phyloP scores from a whole-genome alignment of 1,284 basidiomycete genomes.

The Caloboletus inedulis region DNA sequence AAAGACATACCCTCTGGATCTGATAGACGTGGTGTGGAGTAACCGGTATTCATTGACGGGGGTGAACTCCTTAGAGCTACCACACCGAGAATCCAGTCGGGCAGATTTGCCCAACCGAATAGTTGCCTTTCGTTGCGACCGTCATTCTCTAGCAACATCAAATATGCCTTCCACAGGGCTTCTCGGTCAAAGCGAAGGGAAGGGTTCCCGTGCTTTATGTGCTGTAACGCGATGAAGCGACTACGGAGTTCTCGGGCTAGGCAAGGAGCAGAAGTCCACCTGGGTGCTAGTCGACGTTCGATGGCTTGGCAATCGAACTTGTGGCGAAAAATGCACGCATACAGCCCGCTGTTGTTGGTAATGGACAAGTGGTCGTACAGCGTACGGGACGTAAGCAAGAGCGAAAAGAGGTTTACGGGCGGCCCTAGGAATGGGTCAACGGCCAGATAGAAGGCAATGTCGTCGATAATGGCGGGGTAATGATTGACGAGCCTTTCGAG shows the following conservation, averaged over 20 bases:
- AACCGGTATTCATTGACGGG: background rate
- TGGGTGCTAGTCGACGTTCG: slow-evolving; percentile 46
- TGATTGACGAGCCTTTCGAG: slow-evolving; percentile 26
- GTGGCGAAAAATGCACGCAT: slow-evolving; percentile 55
- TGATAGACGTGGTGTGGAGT: slow-evolving; percentile 1
- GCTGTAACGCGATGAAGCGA: slow-evolving; percentile 37
- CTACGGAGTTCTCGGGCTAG: slow-evolving; percentile 40
- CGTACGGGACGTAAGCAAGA: slow-evolving; percentile 49
- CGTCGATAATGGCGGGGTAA: slow-evolving; percentile 35
- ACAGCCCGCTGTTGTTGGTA: slow-evolving; percentile 46
- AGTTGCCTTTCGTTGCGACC: slow-evolving; percentile 60
- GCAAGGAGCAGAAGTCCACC: slow-evolving; percentile 38
- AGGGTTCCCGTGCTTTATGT: slow-evolving; percentile 33
- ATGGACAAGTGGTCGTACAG: slow-evolving; percentile 41
- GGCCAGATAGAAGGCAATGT: slow-evolving; percentile 39
- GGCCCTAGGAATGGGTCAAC: slow-evolving; percentile 40
- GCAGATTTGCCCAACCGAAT: slow-evolving; percentile 38
- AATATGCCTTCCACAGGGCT: slow-evolving; percentile 58
- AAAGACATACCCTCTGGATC: slow-evolving; percentile 42
- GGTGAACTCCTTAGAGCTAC: slow-evolving; percentile 19
- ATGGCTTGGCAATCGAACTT: slow-evolving; percentile 62
- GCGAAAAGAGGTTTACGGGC: slow-evolving; percentile 40
- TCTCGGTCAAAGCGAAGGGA: slow-evolving; percentile 27
- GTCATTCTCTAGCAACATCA: slow-evolving; percentile 72
- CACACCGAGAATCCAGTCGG: slow-evolving; percentile 28